These are phyloP conservation scores for Akanthomyces uredinophilus DNA, from an alignment of 2,329 filamentous ascomycete genomes.

Conservation along the genomic window DNA sequence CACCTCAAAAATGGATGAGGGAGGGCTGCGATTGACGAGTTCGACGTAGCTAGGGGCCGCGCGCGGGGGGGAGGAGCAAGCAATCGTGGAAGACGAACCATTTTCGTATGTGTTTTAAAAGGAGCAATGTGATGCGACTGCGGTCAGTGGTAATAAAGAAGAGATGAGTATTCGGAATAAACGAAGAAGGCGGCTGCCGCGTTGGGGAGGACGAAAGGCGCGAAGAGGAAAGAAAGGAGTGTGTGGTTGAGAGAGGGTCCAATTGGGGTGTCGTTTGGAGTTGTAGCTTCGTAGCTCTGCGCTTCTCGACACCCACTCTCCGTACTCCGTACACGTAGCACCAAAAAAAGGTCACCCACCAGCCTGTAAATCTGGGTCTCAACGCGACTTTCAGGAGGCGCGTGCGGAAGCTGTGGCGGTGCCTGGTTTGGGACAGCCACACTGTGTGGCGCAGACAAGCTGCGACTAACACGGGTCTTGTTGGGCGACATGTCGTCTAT, in stretches of 20 bases:
- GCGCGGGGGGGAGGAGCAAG: background rate
- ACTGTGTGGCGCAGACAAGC: background rate
- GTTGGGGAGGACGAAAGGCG: background rate
- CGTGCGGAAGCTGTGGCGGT: slow-evolving; percentile 14
- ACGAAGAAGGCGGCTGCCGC: background rate
- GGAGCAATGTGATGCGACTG: slow-evolving; percentile 1
- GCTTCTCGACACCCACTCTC: background rate
- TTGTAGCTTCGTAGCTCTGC: slow-evolving; percentile 3
- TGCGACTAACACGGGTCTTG: background rate
- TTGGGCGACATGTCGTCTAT: no score
- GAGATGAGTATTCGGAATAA: background rate
- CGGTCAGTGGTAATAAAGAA: slow-evolving; percentile 3
- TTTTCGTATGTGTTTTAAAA: slow-evolving; percentile 9
- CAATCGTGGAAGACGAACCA: background rate
- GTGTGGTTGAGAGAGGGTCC: slow-evolving; percentile 8
- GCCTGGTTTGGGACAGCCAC: background rate
- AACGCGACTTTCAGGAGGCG: slow-evolving; percentile 16
- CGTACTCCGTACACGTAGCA: slow-evolving; percentile 9
- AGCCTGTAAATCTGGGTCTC: background rate
- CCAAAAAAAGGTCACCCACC: background rate
- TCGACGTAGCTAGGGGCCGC: background rate
- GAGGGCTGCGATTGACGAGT: background rate
- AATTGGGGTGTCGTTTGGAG: background rate
- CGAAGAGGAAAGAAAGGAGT: slow-evolving; percentile 5
- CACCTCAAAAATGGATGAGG: background rate